These are phyloP conservation scores for Diospyros kaki DNA, from an alignment of 148 eudicot genomes.

Conservation along the genomic window DNA sequence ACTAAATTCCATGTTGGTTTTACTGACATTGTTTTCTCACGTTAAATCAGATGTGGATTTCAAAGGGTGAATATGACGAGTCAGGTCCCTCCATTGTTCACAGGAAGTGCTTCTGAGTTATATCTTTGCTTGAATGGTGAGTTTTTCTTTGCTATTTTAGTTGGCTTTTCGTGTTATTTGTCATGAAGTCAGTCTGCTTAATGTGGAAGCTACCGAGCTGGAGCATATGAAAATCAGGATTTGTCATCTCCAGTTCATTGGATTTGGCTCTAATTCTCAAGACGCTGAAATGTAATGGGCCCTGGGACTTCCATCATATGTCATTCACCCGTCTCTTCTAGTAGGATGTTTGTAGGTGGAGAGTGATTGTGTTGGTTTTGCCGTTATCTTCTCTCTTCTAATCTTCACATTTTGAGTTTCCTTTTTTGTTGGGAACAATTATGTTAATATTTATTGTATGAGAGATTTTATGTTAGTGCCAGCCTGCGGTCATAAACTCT, in stretches of 20 bases:
- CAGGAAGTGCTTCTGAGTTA: slow-evolving; percentile 34
- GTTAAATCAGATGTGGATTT: slow-evolving; percentile 29
- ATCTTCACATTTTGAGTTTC: slow-evolving; percentile 10
- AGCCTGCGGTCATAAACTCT: slow-evolving; percentile 12
- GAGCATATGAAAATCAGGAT: slow-evolving; percentile 7
- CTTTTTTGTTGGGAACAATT: slow-evolving; percentile 11
- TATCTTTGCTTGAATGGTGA: slow-evolving; percentile 14
- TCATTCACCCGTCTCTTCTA: slow-evolving; percentile 13
- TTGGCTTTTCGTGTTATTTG: slow-evolving; percentile 15
- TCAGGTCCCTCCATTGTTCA: slow-evolving; percentile 39
- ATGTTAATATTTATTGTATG: slow-evolving; percentile 24
- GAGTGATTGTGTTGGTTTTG: slow-evolving; percentile 25
- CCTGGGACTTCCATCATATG: background rate
- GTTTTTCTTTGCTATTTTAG: slow-evolving; percentile 7
- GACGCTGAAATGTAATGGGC: slow-evolving; percentile 9
- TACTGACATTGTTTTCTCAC: background rate
- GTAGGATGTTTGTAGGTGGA: slow-evolving; percentile 25
- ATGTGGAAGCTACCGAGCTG: slow-evolving; percentile 2
- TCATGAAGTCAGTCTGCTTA: slow-evolving; percentile 17
- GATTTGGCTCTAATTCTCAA: slow-evolving; percentile 6
- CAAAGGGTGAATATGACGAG: slow-evolving; percentile 31
- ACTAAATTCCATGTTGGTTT: background rate
- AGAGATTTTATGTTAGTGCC: slow-evolving; percentile 21
- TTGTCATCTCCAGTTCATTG: background rate
- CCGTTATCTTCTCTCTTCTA: background rate